These are phyloP conservation scores for Trypanosoma scelopori DNA, from an alignment of 208 protist species.

Conservation along the genomic window DNA sequence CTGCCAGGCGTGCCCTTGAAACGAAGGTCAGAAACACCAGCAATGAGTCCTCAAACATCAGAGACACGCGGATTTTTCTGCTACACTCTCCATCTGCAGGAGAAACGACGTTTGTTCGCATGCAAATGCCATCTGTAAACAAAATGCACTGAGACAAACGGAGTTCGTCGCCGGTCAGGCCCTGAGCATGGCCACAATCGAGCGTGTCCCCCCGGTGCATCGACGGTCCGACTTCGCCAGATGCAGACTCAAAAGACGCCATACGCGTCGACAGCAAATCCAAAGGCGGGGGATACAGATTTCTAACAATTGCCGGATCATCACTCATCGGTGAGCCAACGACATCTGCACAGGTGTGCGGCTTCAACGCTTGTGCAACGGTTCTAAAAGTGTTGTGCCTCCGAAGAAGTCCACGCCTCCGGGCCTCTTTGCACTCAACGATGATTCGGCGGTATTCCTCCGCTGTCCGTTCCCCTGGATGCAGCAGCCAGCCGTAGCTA, in stretches of 20 bases:
- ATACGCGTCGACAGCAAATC: conserved; percentile 23
- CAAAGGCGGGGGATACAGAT: not conserved
- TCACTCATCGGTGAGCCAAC: not conserved
- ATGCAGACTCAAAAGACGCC: conserved; percentile 11
- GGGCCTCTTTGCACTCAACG: conserved; percentile 35
- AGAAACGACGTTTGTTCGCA: conserved; percentile 14
- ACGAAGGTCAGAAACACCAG: conserved; percentile 29
- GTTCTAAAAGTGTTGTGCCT: conserved; percentile 9
- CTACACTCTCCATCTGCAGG: not conserved
- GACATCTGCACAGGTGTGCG: not conserved
- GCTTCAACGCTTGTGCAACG: conserved; percentile 23
- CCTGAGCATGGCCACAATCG: conserved; percentile 5
- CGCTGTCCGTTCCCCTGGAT: conserved; percentile 36
- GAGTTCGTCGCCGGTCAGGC: conserved; percentile 21
- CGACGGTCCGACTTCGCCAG: no score
- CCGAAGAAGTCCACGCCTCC: conserved; percentile 8
- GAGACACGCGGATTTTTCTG: not conserved
- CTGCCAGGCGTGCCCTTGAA: conserved; percentile 21
- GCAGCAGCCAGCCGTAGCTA: conserved; percentile 77
- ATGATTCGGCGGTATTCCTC: conserved; percentile 56
- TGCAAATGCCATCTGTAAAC: conserved; percentile 33
- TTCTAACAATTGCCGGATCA: not conserved
- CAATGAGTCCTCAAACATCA: conserved; percentile 18
- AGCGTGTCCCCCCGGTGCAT: not conserved
- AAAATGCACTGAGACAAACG: conserved; percentile 25